phyloP scores from a whole-genome alignment of 2,329 filamentous ascomycete species.

The Diaporthe humulicola region DNA sequence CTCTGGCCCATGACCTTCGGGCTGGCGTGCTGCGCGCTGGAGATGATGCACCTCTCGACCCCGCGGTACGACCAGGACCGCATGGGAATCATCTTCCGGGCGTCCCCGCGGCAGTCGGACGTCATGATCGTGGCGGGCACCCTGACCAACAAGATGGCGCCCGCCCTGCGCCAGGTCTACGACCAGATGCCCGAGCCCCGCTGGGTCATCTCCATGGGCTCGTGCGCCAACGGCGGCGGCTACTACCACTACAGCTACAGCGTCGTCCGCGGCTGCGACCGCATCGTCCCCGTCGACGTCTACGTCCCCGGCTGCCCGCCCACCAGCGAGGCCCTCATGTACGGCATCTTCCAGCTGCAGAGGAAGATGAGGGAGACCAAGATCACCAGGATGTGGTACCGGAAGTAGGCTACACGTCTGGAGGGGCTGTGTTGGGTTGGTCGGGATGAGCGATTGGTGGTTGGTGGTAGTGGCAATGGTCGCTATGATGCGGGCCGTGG shows the following conservation, averaged over 20 bases:
- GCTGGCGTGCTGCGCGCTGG: constrained; percentile 88
- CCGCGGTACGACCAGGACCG: constrained; percentile 92
- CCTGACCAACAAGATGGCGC: constrained; percentile 96
- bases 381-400: constrained; percentile 64
- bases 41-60: constrained; percentile 94
- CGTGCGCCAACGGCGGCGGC: constrained; percentile 78
- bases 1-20: constrained; percentile 92
- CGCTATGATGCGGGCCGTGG: neutral
- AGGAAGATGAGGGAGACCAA: constrained; percentile 73
- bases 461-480: too few relatives aligned
- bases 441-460: neutral
- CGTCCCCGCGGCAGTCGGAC: constrained; percentile 79
- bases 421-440: neutral
- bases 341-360: constrained; percentile 76
- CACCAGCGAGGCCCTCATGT: constrained; percentile 61
- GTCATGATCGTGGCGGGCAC: constrained; percentile 96
- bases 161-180: constrained; percentile 89
- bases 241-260: constrained; percentile 82
- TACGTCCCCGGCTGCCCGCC: constrained; percentile 76
- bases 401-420: constrained; percentile 53
- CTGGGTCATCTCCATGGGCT: constrained; percentile 83
- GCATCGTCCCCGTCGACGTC: constrained; percentile 76
- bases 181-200: constrained; percentile 95
- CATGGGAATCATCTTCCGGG: constrained; percentile 83
- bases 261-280: constrained; percentile 74